These are phyloP conservation scores for Arabidopsis thaliana DNA, from an alignment of 345 rosid species.

Conservation along the genomic window TAIR10.1 NC_003076.8:20715501-20716000, in stretches of 20 bases:
- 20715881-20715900: constrained; percentile 64
- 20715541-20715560: constrained; percentile 36
- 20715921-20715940: constrained; percentile 62
- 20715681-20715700: background rate
- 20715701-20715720: constrained; percentile 50
- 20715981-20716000: constrained; percentile 54
- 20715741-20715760: constrained; percentile 65
- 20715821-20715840: constrained; percentile 57
- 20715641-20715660: constrained; percentile 37
- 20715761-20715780: constrained; percentile 84
- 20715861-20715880: constrained; percentile 60
- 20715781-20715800: constrained; percentile 50
- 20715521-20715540: constrained; percentile 39
- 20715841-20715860: constrained; percentile 62
- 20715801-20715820: constrained; percentile 58
- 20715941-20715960: constrained; percentile 53
- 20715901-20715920: constrained; percentile 69
- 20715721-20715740: constrained; percentile 58
- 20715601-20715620: constrained; percentile 32
- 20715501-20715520: constrained; percentile 11
- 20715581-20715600: constrained; percentile 16
- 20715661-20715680: constrained; percentile 36
- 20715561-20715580: constrained; percentile 48
- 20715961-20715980: constrained; percentile 58
- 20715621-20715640: constrained; percentile 21